phyloP scores from a whole-genome alignment of 805 yeast genomes.

The Helenozyma rhizophorensis region DNA sequence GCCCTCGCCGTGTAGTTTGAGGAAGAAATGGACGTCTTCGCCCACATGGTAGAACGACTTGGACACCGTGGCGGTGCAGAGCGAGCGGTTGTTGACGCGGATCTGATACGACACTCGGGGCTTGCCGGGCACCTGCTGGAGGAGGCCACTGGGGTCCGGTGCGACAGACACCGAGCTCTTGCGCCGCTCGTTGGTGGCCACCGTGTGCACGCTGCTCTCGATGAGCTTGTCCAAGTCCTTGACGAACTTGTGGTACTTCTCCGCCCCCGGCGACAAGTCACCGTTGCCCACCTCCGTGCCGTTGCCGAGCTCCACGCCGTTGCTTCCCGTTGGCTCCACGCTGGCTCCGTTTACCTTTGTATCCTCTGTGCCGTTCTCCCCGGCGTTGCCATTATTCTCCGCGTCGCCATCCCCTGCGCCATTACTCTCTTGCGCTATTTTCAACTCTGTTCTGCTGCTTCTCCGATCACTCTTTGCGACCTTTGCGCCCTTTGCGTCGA shows the following conservation, averaged over 20 bases:
- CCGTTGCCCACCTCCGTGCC: no score
- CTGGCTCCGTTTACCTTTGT: no score
- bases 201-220: slow-evolving; percentile 28
- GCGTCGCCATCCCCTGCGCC: no score
- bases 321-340: no score
- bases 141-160: slow-evolving; percentile 9
- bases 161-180: slow-evolving; percentile 20
- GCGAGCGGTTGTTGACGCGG: slow-evolving; percentile 25
- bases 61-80: slow-evolving; percentile 31
- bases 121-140: slow-evolving; percentile 9
- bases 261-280: no score
- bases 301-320: no score
- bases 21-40: slow-evolving; percentile 31
- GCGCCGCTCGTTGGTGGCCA: slow-evolving; percentile 29
- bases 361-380: no score
- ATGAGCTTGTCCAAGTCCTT: slow-evolving; percentile 30
- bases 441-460: no score
- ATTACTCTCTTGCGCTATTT: no score
- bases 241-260: slow-evolving; percentile 14
- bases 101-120: slow-evolving; percentile 25
- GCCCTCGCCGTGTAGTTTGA: slow-evolving; percentile 16
- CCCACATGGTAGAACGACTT: slow-evolving; percentile 36
- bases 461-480: no score
- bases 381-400: no score
- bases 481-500: no score